Evolutionary conservation across 129 eudicot genomes (phyloP), one percentile per base, ranked within the genome.

Genomic region (Helianthus tuberosus): DNA sequence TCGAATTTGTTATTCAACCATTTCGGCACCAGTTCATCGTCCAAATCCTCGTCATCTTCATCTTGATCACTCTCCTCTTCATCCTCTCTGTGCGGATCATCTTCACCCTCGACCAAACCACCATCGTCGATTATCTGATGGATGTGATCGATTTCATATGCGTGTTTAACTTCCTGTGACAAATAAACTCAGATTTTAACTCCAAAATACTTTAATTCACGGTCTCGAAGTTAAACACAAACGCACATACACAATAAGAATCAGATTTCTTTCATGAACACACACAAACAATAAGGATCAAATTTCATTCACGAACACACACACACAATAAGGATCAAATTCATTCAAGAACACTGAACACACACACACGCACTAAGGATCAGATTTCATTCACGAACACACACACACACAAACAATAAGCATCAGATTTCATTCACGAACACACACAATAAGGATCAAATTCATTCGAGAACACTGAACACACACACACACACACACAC

Each of bases 21-120:
- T 81, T 80, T 79, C 20, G 96, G 95, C 61, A 89, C 87, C 82
- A 86, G 62, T 48, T 89, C 95, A 68, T 89, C 91, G 23, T 93
- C 96, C 68, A 85, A 52, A 48, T 77, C 96, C 15, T 15, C 81
- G 58, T 54, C 87, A 36, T 73, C 96, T 14, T 73, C 72, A 5
- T 80, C 83, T 0, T 62, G 81, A 0, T 82, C 73, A 3, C 61
- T 68, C 2, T 69, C 76, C 35, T 73, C 85, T 6, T 61, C 79
- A n/a, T 49, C 75, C 11, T 62, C 68, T 6, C 47, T 58, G 61
- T 59, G 58, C 3, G 41, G 38, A 67, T 16, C 68, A 67, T 62
- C 64, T 58, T 17, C 72, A 23, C 35, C 76, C 5, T 64, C 64
- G 41, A 54, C 58, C 49, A 2, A 46, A 50, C 39, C 77, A 9